phyloP scores from a whole-genome alignment of 2,329 filamentous ascomycete species.

The Colletotrichum costaricense region DNA sequence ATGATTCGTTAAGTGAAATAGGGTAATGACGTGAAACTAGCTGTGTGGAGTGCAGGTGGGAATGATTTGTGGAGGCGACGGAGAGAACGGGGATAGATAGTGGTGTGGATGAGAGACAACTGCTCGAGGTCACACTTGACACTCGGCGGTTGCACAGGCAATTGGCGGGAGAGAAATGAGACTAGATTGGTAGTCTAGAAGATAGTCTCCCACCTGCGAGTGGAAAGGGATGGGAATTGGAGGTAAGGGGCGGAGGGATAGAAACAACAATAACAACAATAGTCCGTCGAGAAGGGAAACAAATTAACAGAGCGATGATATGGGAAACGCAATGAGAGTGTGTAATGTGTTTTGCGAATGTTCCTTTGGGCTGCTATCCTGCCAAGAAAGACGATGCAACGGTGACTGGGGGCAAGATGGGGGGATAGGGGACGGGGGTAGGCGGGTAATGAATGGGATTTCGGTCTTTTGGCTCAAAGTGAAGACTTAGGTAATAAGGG shows the following conservation, averaged over 20 bases:
- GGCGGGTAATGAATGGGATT: conserved; percentile 6
- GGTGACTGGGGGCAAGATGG: background rate
- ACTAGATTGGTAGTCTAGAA: background rate
- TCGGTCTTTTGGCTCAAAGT: background rate
- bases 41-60: conserved; percentile 29
- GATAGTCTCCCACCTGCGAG: background rate
- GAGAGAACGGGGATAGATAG: background rate
- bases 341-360: background rate
- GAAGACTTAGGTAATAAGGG: background rate
- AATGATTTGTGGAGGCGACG: conserved; percentile 16
- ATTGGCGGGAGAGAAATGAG: background rate
- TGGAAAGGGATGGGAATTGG: background rate
- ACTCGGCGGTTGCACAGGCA: background rate
- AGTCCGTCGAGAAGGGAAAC: background rate
- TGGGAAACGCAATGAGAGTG: background rate
- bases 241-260: background rate
- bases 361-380: background rate
- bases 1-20: conserved; percentile 24
- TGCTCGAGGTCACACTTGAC: background rate
- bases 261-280: background rate
- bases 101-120: background rate
- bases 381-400: background rate
- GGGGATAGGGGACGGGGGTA: background rate
- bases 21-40: conserved; percentile 33
- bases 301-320: background rate